Base-by-base conservation (phyloP, 2,329 filamentous ascomycete genomes). In the Coccinonectria pachysandricola region DNA sequence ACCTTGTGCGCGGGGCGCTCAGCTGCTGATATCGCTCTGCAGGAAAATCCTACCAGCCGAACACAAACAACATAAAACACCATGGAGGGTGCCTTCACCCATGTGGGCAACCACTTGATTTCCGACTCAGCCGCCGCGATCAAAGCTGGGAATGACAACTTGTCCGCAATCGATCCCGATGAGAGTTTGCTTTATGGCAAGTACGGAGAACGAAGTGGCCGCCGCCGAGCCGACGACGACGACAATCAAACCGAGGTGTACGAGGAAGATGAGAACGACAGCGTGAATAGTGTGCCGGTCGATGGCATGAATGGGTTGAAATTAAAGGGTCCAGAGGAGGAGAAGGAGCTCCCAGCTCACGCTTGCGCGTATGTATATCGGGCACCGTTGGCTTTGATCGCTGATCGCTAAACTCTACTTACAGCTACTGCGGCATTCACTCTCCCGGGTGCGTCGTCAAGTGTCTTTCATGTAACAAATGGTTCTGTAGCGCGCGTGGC, bases 401-500 rank as follows among this genome's bases (percentile, higher is more conserved):
- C 22, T n/a, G n/a, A n/a, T n/a, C 24, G 20, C 52, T 50, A 45
- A 53, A 38, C 32, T 23, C 35, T 22, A 27, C 28, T 27, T 35
- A 24, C 52, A 91, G 85, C 19, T 95, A 95, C 57, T 98, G 91
- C 54, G 91, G 91, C 33, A 98, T 98, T 39, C 91, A 98, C 62
- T 93, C 92, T 32, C 80, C 91, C 3, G 80, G 81, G 52, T 91
- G 82, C 40, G 92, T 98, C 31, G 91, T 98, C 45, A 96, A 95
- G 61, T 98, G 91, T 52, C 68, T 98, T 35, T 72, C 79, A 34
- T 98, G 91, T 65, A 88, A 75, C 64, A 98, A 96, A 54, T 98
- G 91, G 91, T 98, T 98, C 56, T 98, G 91, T 61, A 96, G 87
- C 57, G 87, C 88, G 34, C 83, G 88, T 48, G 88, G 91, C 42